These are phyloP conservation scores for Fremontodendron californicum DNA, from an alignment of 345 rosid genomes.

Conservation along the genomic window DNA sequence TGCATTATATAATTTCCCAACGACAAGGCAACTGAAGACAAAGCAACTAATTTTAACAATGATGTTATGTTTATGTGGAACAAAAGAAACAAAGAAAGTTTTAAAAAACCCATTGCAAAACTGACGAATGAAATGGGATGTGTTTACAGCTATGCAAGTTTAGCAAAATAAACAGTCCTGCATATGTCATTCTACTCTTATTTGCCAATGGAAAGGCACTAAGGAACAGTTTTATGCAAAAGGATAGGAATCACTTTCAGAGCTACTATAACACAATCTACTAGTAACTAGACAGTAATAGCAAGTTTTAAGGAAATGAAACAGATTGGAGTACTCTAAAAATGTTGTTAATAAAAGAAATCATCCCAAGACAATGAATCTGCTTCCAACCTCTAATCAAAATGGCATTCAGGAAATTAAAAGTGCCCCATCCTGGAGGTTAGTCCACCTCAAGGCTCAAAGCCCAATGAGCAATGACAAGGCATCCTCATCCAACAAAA, in stretches of 20 bases:
- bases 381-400: neutral
- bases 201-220: neutral
- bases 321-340: neutral
- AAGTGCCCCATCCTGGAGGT: neutral
- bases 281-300: neutral
- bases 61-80: neutral
- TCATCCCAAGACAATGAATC: neutral
- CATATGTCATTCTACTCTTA: neutral
- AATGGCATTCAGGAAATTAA: neutral
- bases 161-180: neutral
- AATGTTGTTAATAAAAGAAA: neutral
- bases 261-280: neutral
- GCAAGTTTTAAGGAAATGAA: neutral
- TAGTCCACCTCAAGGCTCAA: neutral
- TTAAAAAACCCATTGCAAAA: no score
- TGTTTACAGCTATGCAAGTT: neutral
- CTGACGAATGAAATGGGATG: neutral
- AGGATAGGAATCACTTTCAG: neutral
- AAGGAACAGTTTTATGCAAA: neutral
- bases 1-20: neutral
- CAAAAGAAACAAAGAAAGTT: neutral
- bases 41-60: neutral
- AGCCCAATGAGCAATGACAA: neutral
- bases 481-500: neutral
- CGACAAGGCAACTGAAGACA: neutral